Evolutionary conservation across 179 eudicot species (phyloP).

Genomic region (Beta corolliflora): DNA sequence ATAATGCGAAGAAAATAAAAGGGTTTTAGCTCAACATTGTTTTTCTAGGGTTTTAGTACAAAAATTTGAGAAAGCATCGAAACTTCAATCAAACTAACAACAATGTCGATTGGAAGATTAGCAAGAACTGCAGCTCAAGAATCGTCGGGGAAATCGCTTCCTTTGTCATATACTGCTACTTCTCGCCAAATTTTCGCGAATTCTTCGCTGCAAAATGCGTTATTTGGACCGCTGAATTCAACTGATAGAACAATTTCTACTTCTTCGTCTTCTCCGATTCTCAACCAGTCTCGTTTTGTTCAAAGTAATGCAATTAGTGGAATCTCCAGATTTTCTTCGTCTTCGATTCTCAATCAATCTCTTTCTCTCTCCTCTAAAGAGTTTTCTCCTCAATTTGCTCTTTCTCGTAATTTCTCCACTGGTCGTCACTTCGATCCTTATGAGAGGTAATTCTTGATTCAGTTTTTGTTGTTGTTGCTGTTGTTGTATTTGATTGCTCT

Average conservation of each 20-base stretch:
- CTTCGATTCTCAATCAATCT: conserved; percentile 28
- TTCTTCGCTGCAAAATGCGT: neutral
- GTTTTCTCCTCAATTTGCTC: neutral
- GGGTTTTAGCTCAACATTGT: too few species aligned
- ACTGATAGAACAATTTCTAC: conserved; percentile 7
- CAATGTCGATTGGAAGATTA: conserved; percentile 34
- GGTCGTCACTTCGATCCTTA: conserved; percentile 34
- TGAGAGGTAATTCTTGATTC: conserved; percentile 25
- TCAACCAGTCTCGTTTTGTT: conserved; percentile 17
- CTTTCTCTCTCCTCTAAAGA: neutral
- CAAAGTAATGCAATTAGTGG: neutral
- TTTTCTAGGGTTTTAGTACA: neutral
- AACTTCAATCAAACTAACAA: neutral
- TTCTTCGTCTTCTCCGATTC: conserved; percentile 22
- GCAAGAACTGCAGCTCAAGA: neutral
- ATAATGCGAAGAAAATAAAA: too few species aligned
- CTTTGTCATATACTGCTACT: neutral
- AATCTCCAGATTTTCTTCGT: conserved; percentile 5
- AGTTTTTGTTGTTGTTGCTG: neutral
- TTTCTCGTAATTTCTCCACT: conserved; percentile 17
- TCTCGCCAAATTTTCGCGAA: neutral
- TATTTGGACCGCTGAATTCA: conserved; percentile 13
- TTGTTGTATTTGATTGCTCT: neutral
- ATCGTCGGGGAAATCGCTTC: neutral
- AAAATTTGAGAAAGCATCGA: neutral